Conservation (phyloP, 176 grass and related monocot genomes). For the Phoenix roebelenii region DNA sequence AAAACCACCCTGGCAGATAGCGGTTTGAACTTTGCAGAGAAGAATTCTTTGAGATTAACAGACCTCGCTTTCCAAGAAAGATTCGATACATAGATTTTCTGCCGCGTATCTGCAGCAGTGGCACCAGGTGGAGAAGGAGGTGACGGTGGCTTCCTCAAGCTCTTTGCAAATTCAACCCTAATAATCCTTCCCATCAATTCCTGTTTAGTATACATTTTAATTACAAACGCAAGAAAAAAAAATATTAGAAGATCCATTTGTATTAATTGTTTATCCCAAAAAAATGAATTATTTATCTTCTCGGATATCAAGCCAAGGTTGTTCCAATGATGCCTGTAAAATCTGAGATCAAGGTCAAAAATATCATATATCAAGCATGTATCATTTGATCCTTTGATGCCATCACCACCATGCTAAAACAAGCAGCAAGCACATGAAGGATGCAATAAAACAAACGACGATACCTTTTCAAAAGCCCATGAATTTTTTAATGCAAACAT, state of each 20-base stretch:
- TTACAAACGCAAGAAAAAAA: too few relatives aligned
- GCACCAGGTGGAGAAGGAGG: conserved; percentile 26
- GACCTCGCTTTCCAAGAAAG: conserved; percentile 85
- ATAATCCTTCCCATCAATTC: conserved; percentile 64
- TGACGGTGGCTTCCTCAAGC: conserved; percentile 59
- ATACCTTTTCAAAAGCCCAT: too few relatives aligned
- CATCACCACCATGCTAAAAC: too few relatives aligned
- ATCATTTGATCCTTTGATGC: too few relatives aligned
- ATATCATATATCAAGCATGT: too few relatives aligned
- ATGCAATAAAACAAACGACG: too few relatives aligned
- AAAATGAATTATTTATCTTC: not conserved
- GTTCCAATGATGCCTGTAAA: not conserved
- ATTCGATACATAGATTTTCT: conserved; percentile 86
- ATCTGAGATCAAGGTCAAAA: too few relatives aligned
- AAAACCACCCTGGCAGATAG: conserved; percentile 59
- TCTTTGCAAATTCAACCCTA: conserved; percentile 73
- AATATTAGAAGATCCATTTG: too few relatives aligned
- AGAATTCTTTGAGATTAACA: conserved; percentile 58
- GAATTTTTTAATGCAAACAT: too few relatives aligned
- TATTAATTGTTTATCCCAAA: not conserved
- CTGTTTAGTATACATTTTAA: conserved; percentile 21
- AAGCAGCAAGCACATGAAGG: too few relatives aligned
- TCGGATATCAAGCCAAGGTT: not conserved
- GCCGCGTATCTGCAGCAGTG: conserved; percentile 20
- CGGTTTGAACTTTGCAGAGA: conserved; percentile 40